Evolutionary conservation across 768 basidiomycete genomes (phyloP), one percentile per base, ranked within the genome.

Genomic region (Dentipellis fragilis): DNA sequence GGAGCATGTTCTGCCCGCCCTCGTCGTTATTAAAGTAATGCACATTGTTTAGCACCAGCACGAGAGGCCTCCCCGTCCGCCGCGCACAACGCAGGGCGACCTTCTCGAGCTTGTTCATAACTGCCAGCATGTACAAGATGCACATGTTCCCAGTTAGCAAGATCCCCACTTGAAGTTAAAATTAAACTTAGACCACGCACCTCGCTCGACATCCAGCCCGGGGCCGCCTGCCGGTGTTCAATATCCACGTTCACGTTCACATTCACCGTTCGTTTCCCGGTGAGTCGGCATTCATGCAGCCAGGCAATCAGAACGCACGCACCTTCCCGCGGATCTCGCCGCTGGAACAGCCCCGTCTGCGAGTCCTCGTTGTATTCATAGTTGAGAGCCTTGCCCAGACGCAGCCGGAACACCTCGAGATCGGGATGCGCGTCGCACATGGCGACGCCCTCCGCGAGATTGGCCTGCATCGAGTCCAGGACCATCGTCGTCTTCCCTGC

Each of bases 341-440:
- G 71, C 64, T 89, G 87, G 70, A 93, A 93, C 19, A 94, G 68
- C 8, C 83, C 84, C 2, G 80, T 83, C 66, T 89, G 87, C 22
- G 83, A 85, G 65, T 89, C 87, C 69, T 89, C 88, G 58, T 87
- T 84, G 71, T 78, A 93, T 66, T 95, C 92, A 63, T 84, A 92
- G 62, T 92, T 89, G 42, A 93, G 70, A 10, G 88, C 84, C 68
- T 91, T 91, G 49, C 92, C 92, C 22, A 95, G 75, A 42, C 90
- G 81, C 40, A 93, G 75, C 55, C 86, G 77, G 71, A 94, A 91
- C 35, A 93, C 87, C 67, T 92, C 88, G 16, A 93, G 74, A 69
- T 92, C 88, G 17, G 87, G 87, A 68, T 92, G 89, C 12, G 86
- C 90, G 65, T 89, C 88, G 64, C 83, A 85, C 72, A 90, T 78